Evolutionary conservation across 352 stramenopile species (phyloP), one percentile per base, ranked within the genome.

Genomic region (Phytophthora nicotianae): DNA sequence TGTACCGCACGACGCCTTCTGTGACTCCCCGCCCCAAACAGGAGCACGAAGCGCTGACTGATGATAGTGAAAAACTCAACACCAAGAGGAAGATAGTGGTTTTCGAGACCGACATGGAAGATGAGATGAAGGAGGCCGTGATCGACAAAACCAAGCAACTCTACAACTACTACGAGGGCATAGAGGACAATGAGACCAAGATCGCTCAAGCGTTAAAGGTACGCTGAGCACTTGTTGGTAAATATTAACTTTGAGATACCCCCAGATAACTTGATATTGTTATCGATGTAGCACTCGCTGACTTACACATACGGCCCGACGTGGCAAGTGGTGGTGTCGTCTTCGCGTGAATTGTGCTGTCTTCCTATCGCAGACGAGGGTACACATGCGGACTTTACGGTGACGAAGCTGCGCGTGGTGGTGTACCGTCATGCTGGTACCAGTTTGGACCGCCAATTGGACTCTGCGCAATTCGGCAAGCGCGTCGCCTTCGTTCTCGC

Each of bases 181-280:
- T 76, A 20, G 21, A 59, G 9, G 72, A 83, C 29, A 59, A 70
- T 6, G 75, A 90, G 37, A 72, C 75, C 45, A 73, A 78, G 37
- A 72, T 91, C 21, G 72, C 81, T n/a, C 60, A 80, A 59, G 70
- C 71, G 23, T 60, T 93, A 9, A 93, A 93, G 71, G 77, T 87
- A 32, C 8, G 7, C 27, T 19, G 16, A 27, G 14, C 20, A 27
- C 2, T 50, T n/a, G 13, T 21, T 5, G 29, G 14, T 3, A 29
- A 8, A 26, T 49, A 41, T 37, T 48, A 21, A 51, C 21, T 54
- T 29, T 43, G 17, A 67, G 19, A 11, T 14, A 20, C n/a, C 1
- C n/a, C n/a, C n/a, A n/a, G n/a, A n/a, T n/a, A 54, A 11, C 42
- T 70, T 21, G 67, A 45, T 40, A 4, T 16, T 17, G 27, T 45